Conservation (phyloP, 352 stramenopile genomes). For the Phytophthora pluvialis region DNA sequence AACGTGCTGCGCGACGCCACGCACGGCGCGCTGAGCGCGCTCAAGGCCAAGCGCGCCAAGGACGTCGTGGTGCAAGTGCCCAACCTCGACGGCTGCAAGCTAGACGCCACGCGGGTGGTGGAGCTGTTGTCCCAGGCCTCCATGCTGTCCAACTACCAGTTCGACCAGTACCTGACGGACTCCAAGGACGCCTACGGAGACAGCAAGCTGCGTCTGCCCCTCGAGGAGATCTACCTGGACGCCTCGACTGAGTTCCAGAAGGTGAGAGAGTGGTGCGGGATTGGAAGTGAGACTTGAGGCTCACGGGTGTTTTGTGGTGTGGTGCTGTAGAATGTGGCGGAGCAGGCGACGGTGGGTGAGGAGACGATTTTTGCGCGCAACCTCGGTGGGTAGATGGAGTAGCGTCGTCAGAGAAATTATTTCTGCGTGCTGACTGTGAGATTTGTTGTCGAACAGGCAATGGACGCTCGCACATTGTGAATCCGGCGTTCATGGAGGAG, state of each 20-base stretch:
- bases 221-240: slow-evolving; percentile 72
- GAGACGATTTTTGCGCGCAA: slow-evolving; percentile 89
- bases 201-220: slow-evolving; percentile 67
- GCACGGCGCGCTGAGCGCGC: slow-evolving; percentile 57
- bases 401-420: neutral
- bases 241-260: slow-evolving; percentile 61
- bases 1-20: slow-evolving; percentile 70
- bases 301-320: slow-evolving; percentile 10
- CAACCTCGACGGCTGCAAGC: slow-evolving; percentile 29
- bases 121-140: slow-evolving; percentile 77
- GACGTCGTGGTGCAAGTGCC: slow-evolving; percentile 66
- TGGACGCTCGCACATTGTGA: slow-evolving; percentile 78
- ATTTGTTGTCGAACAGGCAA: slow-evolving; percentile 50
- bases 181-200: slow-evolving; percentile 65
- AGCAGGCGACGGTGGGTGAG: slow-evolving; percentile 73
- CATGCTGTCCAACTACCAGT: slow-evolving; percentile 89
- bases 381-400: slow-evolving; percentile 45
- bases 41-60: slow-evolving; percentile 61
- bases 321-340: slow-evolving; percentile 50
- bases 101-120: slow-evolving; percentile 55
- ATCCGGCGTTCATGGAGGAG: slow-evolving; percentile 84
- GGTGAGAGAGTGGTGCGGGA: slow-evolving; percentile 27
- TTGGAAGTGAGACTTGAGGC: neutral
- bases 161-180: slow-evolving; percentile 80
- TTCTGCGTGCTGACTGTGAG: neutral